These are phyloP conservation scores for Phytophthora pseudosyringae DNA, from an alignment of 352 stramenopile species.

Conservation along the genomic window DNA sequence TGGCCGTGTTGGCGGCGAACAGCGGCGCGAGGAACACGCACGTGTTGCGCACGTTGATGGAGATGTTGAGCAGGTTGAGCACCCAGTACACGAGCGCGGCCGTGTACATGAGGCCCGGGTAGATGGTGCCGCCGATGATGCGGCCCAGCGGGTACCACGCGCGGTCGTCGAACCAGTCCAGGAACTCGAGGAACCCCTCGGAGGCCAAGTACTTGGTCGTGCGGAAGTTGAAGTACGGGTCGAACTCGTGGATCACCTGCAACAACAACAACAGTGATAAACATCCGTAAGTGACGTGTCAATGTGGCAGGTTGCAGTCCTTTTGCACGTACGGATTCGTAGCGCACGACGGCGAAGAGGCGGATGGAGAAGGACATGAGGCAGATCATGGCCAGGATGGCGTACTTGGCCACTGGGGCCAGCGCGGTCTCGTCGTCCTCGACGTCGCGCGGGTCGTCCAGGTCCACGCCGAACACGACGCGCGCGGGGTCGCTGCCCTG, in stretches of 20 bases:
- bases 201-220: constrained; percentile 97
- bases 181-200: constrained; percentile 96
- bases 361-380: constrained; percentile 94
- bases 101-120: constrained; percentile 93
- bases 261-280: background rate
- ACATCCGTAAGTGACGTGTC: constrained; percentile 2
- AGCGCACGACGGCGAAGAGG: constrained; percentile 93
- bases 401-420: constrained; percentile 87
- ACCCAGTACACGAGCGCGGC: constrained; percentile 90
- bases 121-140: constrained; percentile 94
- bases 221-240: constrained; percentile 99
- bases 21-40: constrained; percentile 92
- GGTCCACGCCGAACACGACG: constrained; percentile 70
- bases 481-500: constrained; percentile 16
- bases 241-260: constrained; percentile 92
- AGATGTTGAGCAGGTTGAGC: constrained; percentile 92
- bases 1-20: constrained; percentile 89
- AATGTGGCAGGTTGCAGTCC: too few species aligned
- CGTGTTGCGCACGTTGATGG: constrained; percentile 93
- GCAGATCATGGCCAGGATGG: constrained; percentile 93
- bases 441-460: constrained; percentile 58
- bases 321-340: constrained; percentile 81
- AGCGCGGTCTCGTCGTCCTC: constrained; percentile 82
- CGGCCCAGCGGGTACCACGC: constrained; percentile 94
- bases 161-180: constrained; percentile 98